phyloP scores from a whole-genome alignment of 768 basidiomycete species.

The Sporobolomyces phaffii region DNA sequence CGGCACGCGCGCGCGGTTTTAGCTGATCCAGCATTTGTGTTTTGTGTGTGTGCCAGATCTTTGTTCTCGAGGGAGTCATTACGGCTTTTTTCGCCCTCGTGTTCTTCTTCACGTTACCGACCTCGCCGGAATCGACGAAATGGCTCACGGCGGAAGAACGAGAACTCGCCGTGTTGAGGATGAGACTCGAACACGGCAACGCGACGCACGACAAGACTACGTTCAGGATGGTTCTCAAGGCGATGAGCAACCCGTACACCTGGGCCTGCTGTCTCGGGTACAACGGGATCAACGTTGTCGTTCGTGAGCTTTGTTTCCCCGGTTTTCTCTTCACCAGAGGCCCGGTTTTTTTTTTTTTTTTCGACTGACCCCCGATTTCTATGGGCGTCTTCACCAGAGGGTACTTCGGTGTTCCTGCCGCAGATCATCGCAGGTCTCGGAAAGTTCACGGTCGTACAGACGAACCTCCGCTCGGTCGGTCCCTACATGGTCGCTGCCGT shows the following conservation, averaged over 20 bases:
- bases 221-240: constrained; percentile 58
- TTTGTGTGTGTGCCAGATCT: too few relatives aligned
- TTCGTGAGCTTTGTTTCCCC: too few relatives aligned
- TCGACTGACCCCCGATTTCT: too few relatives aligned
- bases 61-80: constrained; percentile 29
- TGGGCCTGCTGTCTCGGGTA: constrained; percentile 24
- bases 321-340: too few relatives aligned
- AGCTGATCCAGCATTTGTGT: neutral
- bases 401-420: constrained; percentile 74
- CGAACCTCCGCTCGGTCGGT: constrained; percentile 71
- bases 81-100: constrained; percentile 52
- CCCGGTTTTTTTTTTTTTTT: neutral
- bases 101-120: constrained; percentile 58
- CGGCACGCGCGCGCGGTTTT: too few relatives aligned
- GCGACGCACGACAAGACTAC: constrained; percentile 62
- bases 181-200: constrained; percentile 62
- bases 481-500: constrained; percentile 69
- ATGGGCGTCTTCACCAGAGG: too few relatives aligned
- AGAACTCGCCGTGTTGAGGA: constrained; percentile 61
- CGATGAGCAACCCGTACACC: constrained; percentile 19
- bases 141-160: constrained; percentile 54
- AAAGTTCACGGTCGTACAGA: constrained; percentile 55
- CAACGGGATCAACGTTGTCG: constrained; percentile 17
- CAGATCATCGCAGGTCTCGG: constrained; percentile 64
- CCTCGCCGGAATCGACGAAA: constrained; percentile 64